Percentiles rank a stretch among this genome's conserved stretches.
phyloP scores from a whole-genome alignment of 2,329 filamentous ascomycete genomes.

The Colletotrichum sp. region DNA sequence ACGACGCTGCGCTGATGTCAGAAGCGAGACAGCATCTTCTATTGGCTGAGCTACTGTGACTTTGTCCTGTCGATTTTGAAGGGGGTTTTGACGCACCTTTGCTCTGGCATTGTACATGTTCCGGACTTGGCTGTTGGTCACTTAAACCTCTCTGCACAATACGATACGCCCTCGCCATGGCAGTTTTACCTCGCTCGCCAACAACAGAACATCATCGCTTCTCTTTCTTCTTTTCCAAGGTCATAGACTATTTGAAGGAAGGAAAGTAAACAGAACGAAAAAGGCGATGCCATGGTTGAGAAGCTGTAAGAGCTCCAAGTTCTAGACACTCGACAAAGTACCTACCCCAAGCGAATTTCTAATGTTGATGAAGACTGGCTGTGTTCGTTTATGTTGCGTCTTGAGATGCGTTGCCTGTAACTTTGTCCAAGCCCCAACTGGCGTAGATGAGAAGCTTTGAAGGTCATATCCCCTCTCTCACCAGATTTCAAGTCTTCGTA shows the following conservation, averaged over 20 bases:
- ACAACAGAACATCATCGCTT: too few relatives aligned
- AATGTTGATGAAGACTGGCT: not conserved
- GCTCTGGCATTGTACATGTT: rapidly evolving
- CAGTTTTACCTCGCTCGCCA: not conserved
- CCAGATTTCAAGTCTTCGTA: too few relatives aligned
- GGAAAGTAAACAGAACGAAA: not conserved
- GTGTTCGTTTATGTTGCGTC: not conserved
- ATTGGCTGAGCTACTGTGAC: not conserved
- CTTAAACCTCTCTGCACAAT: not conserved
- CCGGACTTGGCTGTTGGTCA: rapidly evolving
- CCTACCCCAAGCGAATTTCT: rapidly evolving
- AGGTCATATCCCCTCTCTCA: too few relatives aligned
- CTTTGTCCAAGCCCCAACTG: not conserved
- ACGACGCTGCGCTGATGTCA: not conserved
- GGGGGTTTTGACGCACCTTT: not conserved
- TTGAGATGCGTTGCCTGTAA: not conserved
- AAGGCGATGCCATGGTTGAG: not conserved
- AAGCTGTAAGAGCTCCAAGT: not conserved
- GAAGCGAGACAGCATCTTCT: not conserved
- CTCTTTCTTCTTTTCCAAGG: not conserved
- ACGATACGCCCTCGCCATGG: not conserved
- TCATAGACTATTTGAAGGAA: not conserved
- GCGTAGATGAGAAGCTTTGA: not conserved
- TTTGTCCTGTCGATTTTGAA: not conserved
- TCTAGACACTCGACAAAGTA: not conserved